Base-by-base conservation (phyloP, 1,284 basidiomycete genomes). In the Ganoderma sinense region DNA sequence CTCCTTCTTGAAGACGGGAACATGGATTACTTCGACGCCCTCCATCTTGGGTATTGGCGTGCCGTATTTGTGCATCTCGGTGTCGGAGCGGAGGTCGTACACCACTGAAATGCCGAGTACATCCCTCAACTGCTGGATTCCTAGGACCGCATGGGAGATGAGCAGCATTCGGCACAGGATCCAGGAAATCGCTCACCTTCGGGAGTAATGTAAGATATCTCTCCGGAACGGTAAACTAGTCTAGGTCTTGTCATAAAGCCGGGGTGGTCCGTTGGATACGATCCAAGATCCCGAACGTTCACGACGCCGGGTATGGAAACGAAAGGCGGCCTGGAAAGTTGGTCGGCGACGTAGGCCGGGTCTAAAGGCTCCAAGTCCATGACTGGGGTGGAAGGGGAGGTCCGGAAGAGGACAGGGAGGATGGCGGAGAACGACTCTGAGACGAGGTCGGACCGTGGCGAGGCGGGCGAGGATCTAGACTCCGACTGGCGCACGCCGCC, bases 11-110 rank as follows among this genome's bases (percentile, higher is more conserved):
- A 94, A 94, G 45, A 94, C 91, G 1, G 93, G 92, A 20, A 83
- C 80, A 68, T 85, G 88, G 23, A 88, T 59, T 67, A 94, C 79
- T 60, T 88, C 83, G 26, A 93, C 83, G 10, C 87, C 90, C 41
- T 88, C 85, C 65, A 94, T 89, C 16, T 80, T 73, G 45, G 92
- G 93, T 68, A 86, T 81, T 29, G 90, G 90, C 4, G 87, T 81
- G 67, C 87, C 84, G 79, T 92, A 94, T 78, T 92, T 92, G 74
- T 82, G 82, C 75, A 94, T 92, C 81, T 94, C 93, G 2, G 88
- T 89, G 75, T 94, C 91, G 8, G 92, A 94, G 74, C 93, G 87
- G 62, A 94, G 82, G 81, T 94, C 92, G 75, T 89, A 94, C 62
- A 93, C 84, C 68, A 83, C 89, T 4, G 85, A 83, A 69, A 94